These are phyloP conservation scores for Plasmodium falciparum DNA, from an alignment of 169 alveolate species.

Conservation along the genomic window DNA sequence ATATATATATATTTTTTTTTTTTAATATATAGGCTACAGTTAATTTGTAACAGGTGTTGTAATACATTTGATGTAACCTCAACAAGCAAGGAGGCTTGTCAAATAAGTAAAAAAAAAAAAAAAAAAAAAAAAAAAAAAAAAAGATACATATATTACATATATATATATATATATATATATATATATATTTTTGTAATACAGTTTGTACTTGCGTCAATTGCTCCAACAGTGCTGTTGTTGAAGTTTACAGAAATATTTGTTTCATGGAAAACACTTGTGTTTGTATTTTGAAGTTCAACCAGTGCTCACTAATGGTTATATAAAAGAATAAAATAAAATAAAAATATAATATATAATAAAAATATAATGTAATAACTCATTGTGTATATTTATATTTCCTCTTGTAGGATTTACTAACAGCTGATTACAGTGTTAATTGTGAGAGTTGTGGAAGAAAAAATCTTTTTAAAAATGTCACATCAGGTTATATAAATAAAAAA, in stretches of 20 bases:
- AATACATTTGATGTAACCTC: conserved; percentile 59
- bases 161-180: background rate
- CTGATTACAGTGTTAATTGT: conserved; percentile 53
- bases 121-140: too few relatives aligned
- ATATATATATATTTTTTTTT: background rate
- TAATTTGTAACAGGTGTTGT: conserved; percentile 62
- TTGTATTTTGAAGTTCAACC: conserved; percentile 61
- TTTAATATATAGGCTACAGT: conserved; percentile 36
- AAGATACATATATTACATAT: background rate
- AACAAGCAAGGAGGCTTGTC: conserved; percentile 53
- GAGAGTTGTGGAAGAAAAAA: conserved; percentile 68
- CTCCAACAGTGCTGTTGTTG: conserved; percentile 40
- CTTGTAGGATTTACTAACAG: conserved; percentile 42
- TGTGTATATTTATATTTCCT: conserved; percentile 1
- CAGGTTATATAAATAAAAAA: conserved; percentile 13
- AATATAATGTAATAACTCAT: too few relatives aligned
- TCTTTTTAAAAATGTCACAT: conserved; percentile 48
- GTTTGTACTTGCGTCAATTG: conserved; percentile 56
- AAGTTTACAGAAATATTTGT: conserved; percentile 62
- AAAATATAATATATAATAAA: too few relatives aligned
- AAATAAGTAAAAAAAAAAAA: conserved; percentile 30
- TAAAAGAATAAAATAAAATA: background rate
- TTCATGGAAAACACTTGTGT: conserved; percentile 61
- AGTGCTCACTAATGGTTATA: conserved; percentile 63
- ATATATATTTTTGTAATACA: conserved; percentile 1